These are phyloP conservation scores for Penicillium sp. DNA, from an alignment of 2,329 filamentous ascomycete genomes.

Conservation along the genomic window DNA sequence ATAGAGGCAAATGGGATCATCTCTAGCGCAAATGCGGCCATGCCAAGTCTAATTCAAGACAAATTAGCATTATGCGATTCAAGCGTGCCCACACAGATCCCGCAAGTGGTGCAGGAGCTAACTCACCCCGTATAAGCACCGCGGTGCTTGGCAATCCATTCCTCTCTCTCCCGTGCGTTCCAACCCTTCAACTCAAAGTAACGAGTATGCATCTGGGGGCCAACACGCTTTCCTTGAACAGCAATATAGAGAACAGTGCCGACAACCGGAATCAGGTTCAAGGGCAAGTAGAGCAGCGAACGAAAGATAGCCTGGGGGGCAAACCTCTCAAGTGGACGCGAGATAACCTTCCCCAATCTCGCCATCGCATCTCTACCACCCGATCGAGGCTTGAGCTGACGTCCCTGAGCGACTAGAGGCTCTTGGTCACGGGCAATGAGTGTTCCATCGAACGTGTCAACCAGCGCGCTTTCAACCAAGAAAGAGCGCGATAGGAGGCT, in stretches of 20 bases:
- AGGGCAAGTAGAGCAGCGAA: constrained; percentile 81
- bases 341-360: constrained; percentile 59
- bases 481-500: constrained; percentile 66
- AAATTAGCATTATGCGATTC: constrained; percentile 3
- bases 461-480: constrained; percentile 76
- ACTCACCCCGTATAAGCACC: constrained; percentile 80
- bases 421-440: constrained; percentile 58
- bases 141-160: constrained; percentile 70
- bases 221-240: constrained; percentile 66
- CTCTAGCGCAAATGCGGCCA: constrained; percentile 79
- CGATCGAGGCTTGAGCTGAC: constrained; percentile 64
- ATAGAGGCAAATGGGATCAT: constrained; percentile 82
- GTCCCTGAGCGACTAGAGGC: constrained; percentile 70
- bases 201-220: constrained; percentile 59
- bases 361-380: constrained; percentile 52
- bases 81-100: no score
- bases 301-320: constrained; percentile 66
- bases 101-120: background rate
- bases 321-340: constrained; percentile 53
- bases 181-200: constrained; percentile 94
- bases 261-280: constrained; percentile 90
- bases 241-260: constrained; percentile 80
- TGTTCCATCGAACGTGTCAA: constrained; percentile 85
- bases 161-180: constrained; percentile 64
- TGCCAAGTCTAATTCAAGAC: constrained; percentile 58